A percentile compares a stretch with the other conserved stretches of the same genome.
Evolutionary conservation across 176 grass and related monocot species (phyloP).

Genomic region (Carex scoparia): DNA sequence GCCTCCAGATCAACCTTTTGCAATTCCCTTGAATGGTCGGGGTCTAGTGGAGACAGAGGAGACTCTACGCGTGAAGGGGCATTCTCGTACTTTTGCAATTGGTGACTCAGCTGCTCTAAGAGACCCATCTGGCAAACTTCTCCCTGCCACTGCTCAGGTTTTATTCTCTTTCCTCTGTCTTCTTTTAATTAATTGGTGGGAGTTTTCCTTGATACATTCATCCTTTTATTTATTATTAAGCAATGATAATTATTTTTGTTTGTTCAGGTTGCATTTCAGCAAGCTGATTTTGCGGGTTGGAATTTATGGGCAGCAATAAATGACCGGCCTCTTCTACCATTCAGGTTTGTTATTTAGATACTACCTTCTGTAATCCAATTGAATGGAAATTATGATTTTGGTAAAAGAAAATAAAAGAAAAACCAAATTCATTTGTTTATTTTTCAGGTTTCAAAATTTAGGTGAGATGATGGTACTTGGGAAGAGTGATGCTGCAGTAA

Average conservation of each 20-base stretch:
- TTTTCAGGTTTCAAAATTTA: constrained; percentile 86
- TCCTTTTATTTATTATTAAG: neutral
- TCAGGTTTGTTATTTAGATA: constrained; percentile 45
- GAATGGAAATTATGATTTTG: neutral
- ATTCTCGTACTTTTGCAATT: constrained; percentile 84
- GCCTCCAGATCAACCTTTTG: constrained; percentile 45
- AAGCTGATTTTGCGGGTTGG: constrained; percentile 94
- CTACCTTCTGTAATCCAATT: neutral
- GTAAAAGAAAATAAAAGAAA: neutral
- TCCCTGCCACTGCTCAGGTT: constrained; percentile 86
- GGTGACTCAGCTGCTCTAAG: constrained; percentile 86
- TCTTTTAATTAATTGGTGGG: neutral
- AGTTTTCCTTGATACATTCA: neutral
- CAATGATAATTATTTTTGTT: neutral
- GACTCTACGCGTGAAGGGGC: constrained; percentile 83
- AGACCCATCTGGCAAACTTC: constrained; percentile 69
- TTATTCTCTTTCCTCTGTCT: neutral
- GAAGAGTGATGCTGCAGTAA: constrained; percentile 64
- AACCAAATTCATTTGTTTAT: neutral
- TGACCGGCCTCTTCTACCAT: constrained; percentile 71
- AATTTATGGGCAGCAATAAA: constrained; percentile 97
- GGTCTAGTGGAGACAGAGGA: constrained; percentile 94
- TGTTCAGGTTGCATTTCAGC: constrained; percentile 84
- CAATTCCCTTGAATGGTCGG: constrained; percentile 72
- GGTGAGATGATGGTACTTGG: constrained; percentile 99